phyloP scores from a whole-genome alignment of 2,329 filamentous ascomycete species.

The Talaromyces sp. region DNA sequence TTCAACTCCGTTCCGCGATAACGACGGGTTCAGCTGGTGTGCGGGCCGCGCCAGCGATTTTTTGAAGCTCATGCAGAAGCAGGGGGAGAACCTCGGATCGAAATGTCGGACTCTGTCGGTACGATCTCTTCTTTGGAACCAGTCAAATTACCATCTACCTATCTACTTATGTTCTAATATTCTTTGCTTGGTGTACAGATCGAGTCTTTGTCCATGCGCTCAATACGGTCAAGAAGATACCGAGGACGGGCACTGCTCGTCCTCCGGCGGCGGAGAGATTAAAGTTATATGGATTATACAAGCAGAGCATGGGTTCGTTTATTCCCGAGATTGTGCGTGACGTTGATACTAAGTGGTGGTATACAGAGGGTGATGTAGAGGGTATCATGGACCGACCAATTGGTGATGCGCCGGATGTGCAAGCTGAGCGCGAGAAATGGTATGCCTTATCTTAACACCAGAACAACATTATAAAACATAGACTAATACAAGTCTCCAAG shows the following conservation, averaged over 20 bases:
- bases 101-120: constrained; percentile 49
- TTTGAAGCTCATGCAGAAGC: constrained; percentile 33
- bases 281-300: constrained; percentile 95
- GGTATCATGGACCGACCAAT: constrained; percentile 84
- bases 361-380: constrained; percentile 81
- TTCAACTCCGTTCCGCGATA: neutral
- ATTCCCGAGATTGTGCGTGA: neutral
- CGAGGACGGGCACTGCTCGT: constrained; percentile 83
- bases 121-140: constrained; percentile 21
- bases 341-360: neutral
- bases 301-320: constrained; percentile 81
- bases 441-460: constrained; percentile 26
- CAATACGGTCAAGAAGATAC: constrained; percentile 97
- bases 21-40: neutral
- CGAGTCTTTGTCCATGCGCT: constrained; percentile 98
- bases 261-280: constrained; percentile 82
- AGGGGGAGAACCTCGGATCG: constrained; percentile 24
- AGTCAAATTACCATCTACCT: neutral
- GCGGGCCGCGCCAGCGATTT: constrained; percentile 22
- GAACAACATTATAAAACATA: neutral
- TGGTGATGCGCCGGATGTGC: constrained; percentile 49
- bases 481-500: constrained; percentile 32
- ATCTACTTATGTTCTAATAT: neutral
- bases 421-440: constrained; percentile 65
- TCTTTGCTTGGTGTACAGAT: constrained; percentile 55